Conservation (phyloP, 139 green algal genomes). For the Tetradesmus obliquus region DNA sequence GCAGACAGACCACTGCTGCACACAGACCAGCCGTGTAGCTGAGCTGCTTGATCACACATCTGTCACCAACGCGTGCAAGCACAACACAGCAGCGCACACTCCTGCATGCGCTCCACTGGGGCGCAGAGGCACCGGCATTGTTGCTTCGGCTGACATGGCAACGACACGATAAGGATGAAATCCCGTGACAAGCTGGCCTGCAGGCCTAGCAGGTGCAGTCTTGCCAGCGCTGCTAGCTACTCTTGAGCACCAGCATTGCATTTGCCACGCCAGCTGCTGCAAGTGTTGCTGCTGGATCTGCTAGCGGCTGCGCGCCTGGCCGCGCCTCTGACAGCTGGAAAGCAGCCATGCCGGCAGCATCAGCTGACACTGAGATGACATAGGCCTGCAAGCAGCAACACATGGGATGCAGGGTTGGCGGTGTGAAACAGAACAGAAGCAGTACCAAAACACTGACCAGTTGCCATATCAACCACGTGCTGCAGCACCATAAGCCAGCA, state of each 20-base stretch:
- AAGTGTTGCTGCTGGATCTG: constrained; percentile 40
- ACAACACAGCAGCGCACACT: too few relatives aligned
- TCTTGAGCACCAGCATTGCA: constrained; percentile 54
- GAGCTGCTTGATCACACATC: too few relatives aligned
- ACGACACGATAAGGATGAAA: too few relatives aligned
- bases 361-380: neutral
- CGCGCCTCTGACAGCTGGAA: constrained; percentile 32
- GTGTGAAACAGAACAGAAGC: neutral
- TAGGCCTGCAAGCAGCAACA: constrained; percentile 37
- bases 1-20: too few relatives aligned
- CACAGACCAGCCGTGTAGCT: too few relatives aligned
- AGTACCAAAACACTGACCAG: neutral
- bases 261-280: constrained; percentile 46
- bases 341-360: constrained; percentile 1
- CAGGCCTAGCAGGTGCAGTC: neutral
- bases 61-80: too few relatives aligned
- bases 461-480: too few relatives aligned
- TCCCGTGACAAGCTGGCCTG: too few relatives aligned
- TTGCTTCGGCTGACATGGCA: too few relatives aligned
- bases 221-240: neutral
- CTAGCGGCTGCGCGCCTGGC: constrained; percentile 36
- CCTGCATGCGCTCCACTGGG: too few relatives aligned
- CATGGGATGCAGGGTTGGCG: neutral
- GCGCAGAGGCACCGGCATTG: too few relatives aligned
- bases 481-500: too few relatives aligned